These are phyloP conservation scores for Colletotrichum euphorbiae DNA, from an alignment of 2,329 filamentous ascomycete genomes.

Conservation along the genomic window DNA sequence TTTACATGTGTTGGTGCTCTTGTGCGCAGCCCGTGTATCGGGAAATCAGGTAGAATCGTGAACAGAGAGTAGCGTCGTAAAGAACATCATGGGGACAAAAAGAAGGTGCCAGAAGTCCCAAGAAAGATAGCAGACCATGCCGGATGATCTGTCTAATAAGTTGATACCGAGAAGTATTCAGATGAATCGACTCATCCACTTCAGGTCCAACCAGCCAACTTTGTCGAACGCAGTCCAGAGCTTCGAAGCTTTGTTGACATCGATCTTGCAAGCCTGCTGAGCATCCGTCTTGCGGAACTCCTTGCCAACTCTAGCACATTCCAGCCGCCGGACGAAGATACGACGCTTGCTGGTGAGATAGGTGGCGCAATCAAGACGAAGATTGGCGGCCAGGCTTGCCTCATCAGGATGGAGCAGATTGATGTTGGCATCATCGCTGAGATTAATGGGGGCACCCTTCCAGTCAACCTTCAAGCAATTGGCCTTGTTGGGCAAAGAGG, in stretches of 20 bases:
- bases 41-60: not conserved
- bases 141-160: conserved; percentile 40
- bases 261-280: conserved; percentile 97
- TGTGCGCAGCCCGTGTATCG: not conserved
- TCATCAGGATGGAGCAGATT: conserved; percentile 83
- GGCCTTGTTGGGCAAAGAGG: conserved; percentile 72
- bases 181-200: conserved; percentile 55
- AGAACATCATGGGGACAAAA: not conserved
- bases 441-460: conserved; percentile 84
- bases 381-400: conserved; percentile 77
- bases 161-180: conserved; percentile 40
- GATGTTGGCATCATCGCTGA: conserved; percentile 77
- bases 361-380: conserved; percentile 86
- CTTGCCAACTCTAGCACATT: conserved; percentile 75
- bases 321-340: conserved; percentile 83
- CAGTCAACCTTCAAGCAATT: conserved; percentile 87
- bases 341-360: conserved; percentile 94
- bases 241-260: conserved; percentile 97
- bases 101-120: not conserved
- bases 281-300: conserved; percentile 96
- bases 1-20: not conserved
- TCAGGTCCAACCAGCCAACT: conserved; percentile 81
- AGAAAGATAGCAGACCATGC: conserved; percentile 39
- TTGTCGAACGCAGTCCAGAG: conserved; percentile 90
- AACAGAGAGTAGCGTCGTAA: not conserved